phyloP scores from a whole-genome alignment of 768 basidiomycete species.

The Auriscalpium vulgare region DNA sequence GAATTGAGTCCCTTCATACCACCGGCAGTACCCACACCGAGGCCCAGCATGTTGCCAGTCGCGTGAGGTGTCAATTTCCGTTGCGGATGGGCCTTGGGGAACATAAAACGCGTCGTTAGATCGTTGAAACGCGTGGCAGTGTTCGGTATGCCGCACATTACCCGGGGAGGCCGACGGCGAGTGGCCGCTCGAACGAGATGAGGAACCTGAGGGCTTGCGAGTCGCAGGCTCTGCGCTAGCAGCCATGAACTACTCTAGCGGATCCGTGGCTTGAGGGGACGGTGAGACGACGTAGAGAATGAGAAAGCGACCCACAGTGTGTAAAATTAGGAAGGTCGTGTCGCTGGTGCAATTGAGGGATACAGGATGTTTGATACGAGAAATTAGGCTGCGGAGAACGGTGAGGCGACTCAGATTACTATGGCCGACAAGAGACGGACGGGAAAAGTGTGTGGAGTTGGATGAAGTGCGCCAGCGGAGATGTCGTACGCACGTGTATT shows the following conservation, averaged over 20 bases:
- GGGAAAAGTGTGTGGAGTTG: too few species aligned
- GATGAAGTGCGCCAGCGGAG: background rate
- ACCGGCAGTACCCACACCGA: conserved; percentile 39
- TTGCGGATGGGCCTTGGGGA: conserved; percentile 31
- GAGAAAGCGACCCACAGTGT: background rate
- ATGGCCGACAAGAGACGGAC: background rate
- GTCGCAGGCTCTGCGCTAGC: conserved; percentile 28
- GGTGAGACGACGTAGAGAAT: background rate
- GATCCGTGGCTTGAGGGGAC: background rate
- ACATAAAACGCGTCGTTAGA: conserved; percentile 1
- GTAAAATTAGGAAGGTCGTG: background rate
- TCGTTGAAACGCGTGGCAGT: conserved; percentile 6
- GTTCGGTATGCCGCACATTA: conserved; percentile 34
- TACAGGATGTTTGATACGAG: background rate
- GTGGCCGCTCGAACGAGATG: conserved; percentile 54
- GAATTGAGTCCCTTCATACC: conserved; percentile 46
- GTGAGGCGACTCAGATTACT: background rate
- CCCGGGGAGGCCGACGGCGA: conserved; percentile 56
- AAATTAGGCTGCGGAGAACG: background rate
- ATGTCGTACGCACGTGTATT: background rate
- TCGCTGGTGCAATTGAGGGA: conserved; percentile 4
- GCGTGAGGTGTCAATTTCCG: conserved; percentile 37
- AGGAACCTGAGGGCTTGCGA: conserved; percentile 63
- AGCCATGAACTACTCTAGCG: conserved; percentile 16
- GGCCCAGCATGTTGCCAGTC: conserved; percentile 43